phyloP scores from a whole-genome alignment of 768 basidiomycete genomes.

The Trametes meyenii region DNA sequence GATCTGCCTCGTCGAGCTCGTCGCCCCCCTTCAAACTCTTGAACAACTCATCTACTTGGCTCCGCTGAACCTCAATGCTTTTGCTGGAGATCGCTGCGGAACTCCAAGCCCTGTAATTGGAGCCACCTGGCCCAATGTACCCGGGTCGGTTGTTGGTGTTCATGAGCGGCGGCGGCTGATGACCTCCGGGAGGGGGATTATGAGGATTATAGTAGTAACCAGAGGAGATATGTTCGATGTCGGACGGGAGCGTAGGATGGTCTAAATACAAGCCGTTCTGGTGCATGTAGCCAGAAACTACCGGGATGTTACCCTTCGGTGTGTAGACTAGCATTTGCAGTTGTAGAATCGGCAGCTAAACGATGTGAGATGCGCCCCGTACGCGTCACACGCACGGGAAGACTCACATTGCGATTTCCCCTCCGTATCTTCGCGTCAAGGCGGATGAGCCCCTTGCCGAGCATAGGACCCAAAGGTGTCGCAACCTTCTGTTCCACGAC shows the following conservation, averaged over 20 bases:
- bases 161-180: not conserved
- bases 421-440: slow-evolving; percentile 77
- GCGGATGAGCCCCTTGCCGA: slow-evolving; percentile 81
- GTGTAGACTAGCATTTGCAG: slow-evolving; percentile 91
- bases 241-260: slow-evolving; percentile 74
- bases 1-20: slow-evolving; percentile 83
- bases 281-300: slow-evolving; percentile 77
- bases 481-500: slow-evolving; percentile 89
- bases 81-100: slow-evolving; percentile 63
- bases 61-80: slow-evolving; percentile 88
- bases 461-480: slow-evolving; percentile 76
- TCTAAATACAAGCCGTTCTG: slow-evolving; percentile 72
- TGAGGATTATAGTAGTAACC: slow-evolving; percentile 90
- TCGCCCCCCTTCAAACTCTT: slow-evolving; percentile 85
- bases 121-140: slow-evolving; percentile 44
- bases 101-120: slow-evolving; percentile 51
- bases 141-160: slow-evolving; percentile 47
- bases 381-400: slow-evolving; percentile 15
- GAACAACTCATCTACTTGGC: slow-evolving; percentile 93
- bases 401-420: slow-evolving; percentile 61
- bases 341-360: slow-evolving; percentile 78
- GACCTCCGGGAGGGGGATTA: slow-evolving; percentile 72
- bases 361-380: slow-evolving; percentile 14
- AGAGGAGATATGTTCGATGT: slow-evolving; percentile 53
- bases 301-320: slow-evolving; percentile 87